Evolutionary conservation across 129 eudicot genomes (phyloP).

Genomic region (Cynara cardunculus): DNA sequence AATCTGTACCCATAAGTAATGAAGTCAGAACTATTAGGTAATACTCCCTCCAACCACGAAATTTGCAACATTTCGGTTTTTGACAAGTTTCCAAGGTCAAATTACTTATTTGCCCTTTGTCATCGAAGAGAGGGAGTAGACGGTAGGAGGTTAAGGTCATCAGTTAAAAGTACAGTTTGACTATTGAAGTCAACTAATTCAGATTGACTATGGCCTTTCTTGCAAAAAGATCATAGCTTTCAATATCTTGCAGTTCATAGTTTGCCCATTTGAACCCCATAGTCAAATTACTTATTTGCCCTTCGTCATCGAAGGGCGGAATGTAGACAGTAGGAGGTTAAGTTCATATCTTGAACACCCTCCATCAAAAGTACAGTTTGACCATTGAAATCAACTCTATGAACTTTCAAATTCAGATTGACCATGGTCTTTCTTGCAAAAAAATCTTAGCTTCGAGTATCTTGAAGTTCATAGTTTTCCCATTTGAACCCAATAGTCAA

Average conservation of each 20-base stretch:
- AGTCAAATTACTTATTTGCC: neutral
- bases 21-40: conserved; percentile 11
- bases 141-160: too few relatives aligned
- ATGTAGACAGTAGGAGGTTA: neutral
- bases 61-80: neutral
- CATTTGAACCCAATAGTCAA: conserved; percentile 2
- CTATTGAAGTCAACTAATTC: neutral
- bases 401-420: neutral
- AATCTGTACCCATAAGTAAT: conserved; percentile 45
- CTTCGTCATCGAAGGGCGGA: neutral
- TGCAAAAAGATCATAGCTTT: neutral
- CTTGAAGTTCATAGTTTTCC: neutral
- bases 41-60: neutral
- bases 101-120: neutral
- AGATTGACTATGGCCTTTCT: neutral
- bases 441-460: neutral
- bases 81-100: conserved; percentile 7
- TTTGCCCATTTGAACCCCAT: neutral
- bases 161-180: neutral
- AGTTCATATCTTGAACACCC: neutral
- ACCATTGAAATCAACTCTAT: neutral
- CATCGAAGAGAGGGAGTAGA: too few relatives aligned
- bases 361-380: neutral
- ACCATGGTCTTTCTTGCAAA: neutral
- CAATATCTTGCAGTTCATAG: neutral